Base-by-base conservation (phyloP, 441 rosid genomes). In the California macrophylla region DNA sequence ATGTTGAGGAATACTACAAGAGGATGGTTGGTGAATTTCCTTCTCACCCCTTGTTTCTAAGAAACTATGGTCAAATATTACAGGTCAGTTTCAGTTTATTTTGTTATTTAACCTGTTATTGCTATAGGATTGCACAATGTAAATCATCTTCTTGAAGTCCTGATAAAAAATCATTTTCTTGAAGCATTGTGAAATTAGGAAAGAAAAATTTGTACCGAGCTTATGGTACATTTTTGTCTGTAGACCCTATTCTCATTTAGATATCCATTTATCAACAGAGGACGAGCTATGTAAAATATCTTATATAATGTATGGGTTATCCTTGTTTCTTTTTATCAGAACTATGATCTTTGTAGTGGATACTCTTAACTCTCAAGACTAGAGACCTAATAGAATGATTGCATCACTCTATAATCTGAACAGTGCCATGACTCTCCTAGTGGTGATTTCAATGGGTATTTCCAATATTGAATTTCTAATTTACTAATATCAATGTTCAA, bases 11-110 rank as follows among this genome's bases (percentile, higher is more conserved):
- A 32, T 84, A 81, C 56, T 86, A 81, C 69, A 83, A 80, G 79
- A 82, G 62, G 72, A 85, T 85, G 88, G 74, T 93, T 29, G 83
- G 85, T 71, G 86, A 86, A 70, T 86, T 81, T 75, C 93, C 98
- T 16, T 77, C 79, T 50, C 87, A 92, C 73, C 92, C 93, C 79
- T 58, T 87, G 76, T 78, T 87, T 69, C 87, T 90, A 60, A 78
- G 83, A 47, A 84, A 82, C 74, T 92, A 90, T 82, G 96, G 91
- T 47, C 86, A 81, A 67, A 77, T 87, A 77, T 82, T 92, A 75
- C 87, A 86, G 93, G 96, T 86, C 1, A 28, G 72, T 66, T n/a
- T 66, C 25, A 3, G 6, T 28, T 47, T 6, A 26, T 62, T 67
- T n/a, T 23, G 47, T 70, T 38, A 32, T 13, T 66, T 50, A 5